Evolutionary conservation across 768 basidiomycete species (phyloP).

Genomic region (Russula vinacea): DNA sequence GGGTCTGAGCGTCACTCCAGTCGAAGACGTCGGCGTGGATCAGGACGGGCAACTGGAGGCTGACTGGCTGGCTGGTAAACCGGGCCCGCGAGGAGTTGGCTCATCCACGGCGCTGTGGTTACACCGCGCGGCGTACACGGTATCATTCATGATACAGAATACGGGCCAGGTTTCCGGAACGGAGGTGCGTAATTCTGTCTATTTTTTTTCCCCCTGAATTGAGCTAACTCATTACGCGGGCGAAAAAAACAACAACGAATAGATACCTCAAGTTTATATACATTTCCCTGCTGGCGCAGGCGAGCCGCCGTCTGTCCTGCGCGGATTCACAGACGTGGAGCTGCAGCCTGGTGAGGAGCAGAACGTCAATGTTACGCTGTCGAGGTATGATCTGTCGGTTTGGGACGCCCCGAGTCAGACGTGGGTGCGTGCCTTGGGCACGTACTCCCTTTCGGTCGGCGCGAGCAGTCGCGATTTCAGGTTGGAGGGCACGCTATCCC

Average conservation of each 20-base stretch:
- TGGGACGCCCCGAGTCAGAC: slow-evolving; percentile 40
- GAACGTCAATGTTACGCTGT: slow-evolving; percentile 29
- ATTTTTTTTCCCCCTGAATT: background rate
- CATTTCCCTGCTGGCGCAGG: slow-evolving; percentile 59
- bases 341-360: slow-evolving; percentile 30
- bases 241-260: background rate
- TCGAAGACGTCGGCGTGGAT: slow-evolving; percentile 35
- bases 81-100: slow-evolving; percentile 54
- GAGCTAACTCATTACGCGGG: background rate
- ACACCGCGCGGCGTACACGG: slow-evolving; percentile 59
- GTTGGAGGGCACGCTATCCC: slow-evolving; percentile 12
- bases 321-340: slow-evolving; percentile 32
- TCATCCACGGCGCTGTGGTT: slow-evolving; percentile 66
- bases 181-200: slow-evolving; percentile 44
- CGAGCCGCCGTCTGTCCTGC: slow-evolving; percentile 67
- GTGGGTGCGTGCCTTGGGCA: slow-evolving; percentile 37
- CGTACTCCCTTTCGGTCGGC: slow-evolving; percentile 37
- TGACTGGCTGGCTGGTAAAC: slow-evolving; percentile 59
- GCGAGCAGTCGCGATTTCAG: slow-evolving; percentile 28
- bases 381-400: slow-evolving; percentile 32
- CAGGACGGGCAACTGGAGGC: slow-evolving; percentile 41
- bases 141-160: slow-evolving; percentile 66
- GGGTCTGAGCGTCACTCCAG: slow-evolving; percentile 47
- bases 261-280: slow-evolving; percentile 76
- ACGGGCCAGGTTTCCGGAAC: slow-evolving; percentile 58